Evolutionary conservation across 2,329 filamentous ascomycete species (phyloP).

Genomic region (Mollisia scopiformis): DNA sequence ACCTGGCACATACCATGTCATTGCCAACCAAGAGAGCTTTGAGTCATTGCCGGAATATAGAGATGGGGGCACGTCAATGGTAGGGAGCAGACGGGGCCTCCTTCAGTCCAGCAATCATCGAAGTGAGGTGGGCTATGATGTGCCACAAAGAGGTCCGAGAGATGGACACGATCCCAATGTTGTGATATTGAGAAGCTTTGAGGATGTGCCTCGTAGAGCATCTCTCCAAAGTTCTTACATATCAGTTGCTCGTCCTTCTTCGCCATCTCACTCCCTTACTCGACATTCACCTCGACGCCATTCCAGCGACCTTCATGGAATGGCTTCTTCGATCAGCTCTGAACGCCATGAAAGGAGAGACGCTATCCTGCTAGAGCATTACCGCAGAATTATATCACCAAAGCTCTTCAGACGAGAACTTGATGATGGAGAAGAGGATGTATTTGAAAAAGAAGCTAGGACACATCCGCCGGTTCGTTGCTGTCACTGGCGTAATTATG

Average conservation of each 20-base stretch:
- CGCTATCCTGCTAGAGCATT: slow-evolving; percentile 27
- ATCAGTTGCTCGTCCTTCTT: background rate
- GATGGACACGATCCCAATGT: slow-evolving; percentile 16
- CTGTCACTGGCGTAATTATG: background rate
- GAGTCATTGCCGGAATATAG: slow-evolving; percentile 53
- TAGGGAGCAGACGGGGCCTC: background rate
- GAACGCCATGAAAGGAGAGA: slow-evolving; percentile 13
- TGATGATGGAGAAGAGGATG: slow-evolving; percentile 38
- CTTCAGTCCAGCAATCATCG: background rate
- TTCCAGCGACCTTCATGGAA: background rate
- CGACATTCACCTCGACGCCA: background rate
- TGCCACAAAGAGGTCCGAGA: background rate
- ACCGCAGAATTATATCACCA: slow-evolving; percentile 32
- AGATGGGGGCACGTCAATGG: slow-evolving; percentile 22
- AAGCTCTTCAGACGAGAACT: slow-evolving; percentile 23
- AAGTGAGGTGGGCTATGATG: background rate
- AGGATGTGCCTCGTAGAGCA: background rate
- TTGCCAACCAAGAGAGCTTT: slow-evolving; percentile 58
- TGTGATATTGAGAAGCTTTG: slow-evolving; percentile 7
- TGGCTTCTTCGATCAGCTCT: slow-evolving; percentile 1
- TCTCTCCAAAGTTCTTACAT: background rate
- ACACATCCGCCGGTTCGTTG: slow-evolving; percentile 47
- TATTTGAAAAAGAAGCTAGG: slow-evolving; percentile 49
- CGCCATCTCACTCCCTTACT: background rate
- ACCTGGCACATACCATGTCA: slow-evolving; percentile 58